These are phyloP conservation scores for Rhytidiadelphus loreus DNA, from an alignment of 225 moss, liverwort and hornwort species.

Conservation along the genomic window DNA sequence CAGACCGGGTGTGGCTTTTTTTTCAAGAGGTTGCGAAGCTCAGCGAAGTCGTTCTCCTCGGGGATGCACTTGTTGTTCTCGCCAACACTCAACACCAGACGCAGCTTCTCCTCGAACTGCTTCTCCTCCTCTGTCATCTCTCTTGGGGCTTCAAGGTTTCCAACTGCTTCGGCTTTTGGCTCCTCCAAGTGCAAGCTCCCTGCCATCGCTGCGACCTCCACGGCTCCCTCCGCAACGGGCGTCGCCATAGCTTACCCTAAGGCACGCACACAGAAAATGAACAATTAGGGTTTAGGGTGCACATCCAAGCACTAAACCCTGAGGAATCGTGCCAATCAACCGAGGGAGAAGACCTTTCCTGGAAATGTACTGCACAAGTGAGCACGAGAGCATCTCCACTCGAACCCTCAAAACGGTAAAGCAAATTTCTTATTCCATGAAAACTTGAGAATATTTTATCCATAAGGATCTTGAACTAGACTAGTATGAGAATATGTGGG, in stretches of 20 bases:
- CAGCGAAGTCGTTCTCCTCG: constrained; percentile 58
- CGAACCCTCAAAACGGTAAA: not conserved
- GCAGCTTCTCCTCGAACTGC: constrained; percentile 58
- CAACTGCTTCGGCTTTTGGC: not conserved
- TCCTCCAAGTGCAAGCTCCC: not conserved
- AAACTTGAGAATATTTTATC: not conserved
- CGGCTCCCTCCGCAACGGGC: not conserved
- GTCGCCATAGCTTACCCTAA: not conserved
- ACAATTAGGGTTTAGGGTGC: not conserved
- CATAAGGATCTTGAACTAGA: not conserved
- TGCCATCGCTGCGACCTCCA: not conserved
- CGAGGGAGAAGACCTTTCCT: not conserved
- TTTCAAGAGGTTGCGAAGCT: constrained; percentile 65
- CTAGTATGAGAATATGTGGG: not conserved
- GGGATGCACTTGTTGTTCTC: constrained; percentile 78
- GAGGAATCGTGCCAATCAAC: not conserved
- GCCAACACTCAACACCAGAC: constrained; percentile 62
- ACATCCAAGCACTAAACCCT: not conserved
- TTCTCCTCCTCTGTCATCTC: not conserved
- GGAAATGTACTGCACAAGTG: not conserved
- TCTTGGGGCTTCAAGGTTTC: not conserved
- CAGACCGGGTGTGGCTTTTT: constrained; percentile 69
- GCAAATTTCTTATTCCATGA: not conserved
- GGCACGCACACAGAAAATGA: not conserved
- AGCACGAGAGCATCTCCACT: not conserved